Conservation (phyloP, 345 rosid species). For the Erucastrum elatum region DNA sequence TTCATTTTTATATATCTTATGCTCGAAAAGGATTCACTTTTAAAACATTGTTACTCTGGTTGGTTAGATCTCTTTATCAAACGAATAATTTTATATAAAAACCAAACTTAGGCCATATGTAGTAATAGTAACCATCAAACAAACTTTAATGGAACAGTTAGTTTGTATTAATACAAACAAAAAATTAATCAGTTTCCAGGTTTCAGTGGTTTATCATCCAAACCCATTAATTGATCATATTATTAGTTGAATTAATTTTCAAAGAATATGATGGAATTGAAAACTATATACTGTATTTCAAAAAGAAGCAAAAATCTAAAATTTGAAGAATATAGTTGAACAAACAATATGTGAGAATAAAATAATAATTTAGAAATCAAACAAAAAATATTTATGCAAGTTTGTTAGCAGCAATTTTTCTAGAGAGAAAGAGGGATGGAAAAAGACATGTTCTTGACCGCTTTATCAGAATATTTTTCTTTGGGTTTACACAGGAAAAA, state of each 20-base stretch:
- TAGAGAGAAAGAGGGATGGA: conserved; percentile 33
- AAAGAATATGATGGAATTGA: conserved; percentile 16
- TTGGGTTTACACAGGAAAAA: conserved; percentile 25
- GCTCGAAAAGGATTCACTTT: neutral
- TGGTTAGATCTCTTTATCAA: conserved; percentile 1
- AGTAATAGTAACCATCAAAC: conserved; percentile 3
- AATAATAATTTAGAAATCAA: conserved; percentile 19
- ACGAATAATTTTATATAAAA: neutral
- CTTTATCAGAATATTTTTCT: conserved; percentile 48
- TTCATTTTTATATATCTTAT: neutral
- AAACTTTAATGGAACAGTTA: conserved; percentile 18
- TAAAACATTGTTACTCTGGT: neutral
- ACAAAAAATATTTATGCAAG: conserved; percentile 37
- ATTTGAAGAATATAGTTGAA: too few relatives aligned
- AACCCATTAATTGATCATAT: neutral
- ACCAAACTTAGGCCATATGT: conserved; percentile 9
- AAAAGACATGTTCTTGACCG: conserved; percentile 50
- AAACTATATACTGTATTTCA: neutral
- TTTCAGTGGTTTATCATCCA: conserved; percentile 20
- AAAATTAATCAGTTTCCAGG: neutral
- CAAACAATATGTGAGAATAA: neutral
- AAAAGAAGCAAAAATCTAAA: neutral
- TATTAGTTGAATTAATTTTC: neutral
- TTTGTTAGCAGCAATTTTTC: conserved; percentile 33
- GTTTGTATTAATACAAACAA: neutral